Conservation (phyloP, 208 protist species). For the Trypanosomatidae sp. region DNA sequence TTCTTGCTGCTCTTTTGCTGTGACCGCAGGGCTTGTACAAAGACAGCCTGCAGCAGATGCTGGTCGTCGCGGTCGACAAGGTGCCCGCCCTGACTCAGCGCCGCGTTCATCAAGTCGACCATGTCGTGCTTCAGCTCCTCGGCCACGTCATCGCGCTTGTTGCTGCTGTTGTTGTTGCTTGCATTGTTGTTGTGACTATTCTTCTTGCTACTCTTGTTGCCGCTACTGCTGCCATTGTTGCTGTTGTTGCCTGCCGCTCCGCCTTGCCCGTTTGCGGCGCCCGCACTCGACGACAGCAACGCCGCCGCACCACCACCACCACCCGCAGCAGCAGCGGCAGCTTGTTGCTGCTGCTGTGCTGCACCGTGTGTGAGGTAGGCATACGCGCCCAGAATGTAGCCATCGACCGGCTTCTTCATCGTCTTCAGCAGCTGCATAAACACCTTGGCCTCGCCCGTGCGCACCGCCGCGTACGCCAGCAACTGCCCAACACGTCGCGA, state of each 20-base stretch:
- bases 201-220: conserved; percentile 22
- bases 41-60: conserved; percentile 64
- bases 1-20: conserved; percentile 72
- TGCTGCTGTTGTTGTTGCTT: background rate
- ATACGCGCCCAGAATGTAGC: conserved; percentile 74
- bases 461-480: conserved; percentile 67
- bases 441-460: conserved; percentile 52
- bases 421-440: conserved; percentile 85
- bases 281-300: background rate
- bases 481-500: conserved; percentile 60
- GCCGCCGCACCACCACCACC: conserved; percentile 2
- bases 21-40: conserved; percentile 49
- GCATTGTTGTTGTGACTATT: conserved; percentile 2
- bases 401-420: conserved; percentile 83
- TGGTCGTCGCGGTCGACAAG: conserved; percentile 81
- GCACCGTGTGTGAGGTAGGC: conserved; percentile 49
- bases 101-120: conserved; percentile 81
- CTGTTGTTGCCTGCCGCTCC: background rate
- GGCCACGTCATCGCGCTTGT: conserved; percentile 24
- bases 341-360: background rate
- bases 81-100: conserved; percentile 75
- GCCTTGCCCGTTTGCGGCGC: background rate
- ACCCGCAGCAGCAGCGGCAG: no score
- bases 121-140: conserved; percentile 63
- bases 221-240: background rate